phyloP scores from a whole-genome alignment of 768 basidiomycete genomes.

The Xerocomus potaroensis region DNA sequence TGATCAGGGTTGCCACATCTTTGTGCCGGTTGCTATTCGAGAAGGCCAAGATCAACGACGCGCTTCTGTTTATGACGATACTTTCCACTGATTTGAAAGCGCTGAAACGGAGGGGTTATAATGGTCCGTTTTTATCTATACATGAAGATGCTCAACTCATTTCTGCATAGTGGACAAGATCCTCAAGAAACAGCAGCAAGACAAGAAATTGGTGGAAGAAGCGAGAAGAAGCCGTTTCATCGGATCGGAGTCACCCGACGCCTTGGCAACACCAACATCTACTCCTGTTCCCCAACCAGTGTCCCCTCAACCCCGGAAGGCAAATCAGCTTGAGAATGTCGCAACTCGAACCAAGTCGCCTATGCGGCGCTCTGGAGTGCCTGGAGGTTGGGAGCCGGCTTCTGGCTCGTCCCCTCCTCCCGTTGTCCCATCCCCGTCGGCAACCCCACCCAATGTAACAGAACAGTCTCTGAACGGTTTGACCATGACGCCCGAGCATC shows the following conservation, averaged over 20 bases:
- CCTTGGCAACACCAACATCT: background rate
- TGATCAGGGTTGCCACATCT: conserved; percentile 71
- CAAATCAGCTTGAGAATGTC: background rate
- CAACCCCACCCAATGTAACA: conserved; percentile 1
- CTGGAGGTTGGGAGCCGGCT: conserved; percentile 21
- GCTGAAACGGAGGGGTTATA: conserved; percentile 79
- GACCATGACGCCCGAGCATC: conserved; percentile 3
- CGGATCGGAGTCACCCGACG: conserved; percentile 12
- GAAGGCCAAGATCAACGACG: conserved; percentile 78
- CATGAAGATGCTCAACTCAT: conserved; percentile 6
- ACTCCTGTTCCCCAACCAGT: conserved; percentile 8
- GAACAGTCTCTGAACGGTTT: conserved; percentile 8
- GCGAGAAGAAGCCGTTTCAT: conserved; percentile 27
- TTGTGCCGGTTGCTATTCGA: conserved; percentile 78
- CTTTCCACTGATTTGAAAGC: conserved; percentile 85
- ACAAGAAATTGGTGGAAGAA: conserved; percentile 53
- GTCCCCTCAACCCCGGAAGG: conserved; percentile 11
- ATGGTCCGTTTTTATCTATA: conserved; percentile 44
- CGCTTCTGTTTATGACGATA: conserved; percentile 88
- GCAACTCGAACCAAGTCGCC: conserved; percentile 18
- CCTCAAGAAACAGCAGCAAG: conserved; percentile 74
- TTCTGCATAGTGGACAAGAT: conserved; percentile 75
- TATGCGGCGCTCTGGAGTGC: conserved; percentile 13
- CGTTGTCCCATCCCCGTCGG: background rate
- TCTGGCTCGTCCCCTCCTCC: conserved; percentile 13